Evolutionary conservation across 2,329 filamentous ascomycete species (phyloP), one percentile per base, ranked within the genome.

Genomic region (Volutella citrinella): DNA sequence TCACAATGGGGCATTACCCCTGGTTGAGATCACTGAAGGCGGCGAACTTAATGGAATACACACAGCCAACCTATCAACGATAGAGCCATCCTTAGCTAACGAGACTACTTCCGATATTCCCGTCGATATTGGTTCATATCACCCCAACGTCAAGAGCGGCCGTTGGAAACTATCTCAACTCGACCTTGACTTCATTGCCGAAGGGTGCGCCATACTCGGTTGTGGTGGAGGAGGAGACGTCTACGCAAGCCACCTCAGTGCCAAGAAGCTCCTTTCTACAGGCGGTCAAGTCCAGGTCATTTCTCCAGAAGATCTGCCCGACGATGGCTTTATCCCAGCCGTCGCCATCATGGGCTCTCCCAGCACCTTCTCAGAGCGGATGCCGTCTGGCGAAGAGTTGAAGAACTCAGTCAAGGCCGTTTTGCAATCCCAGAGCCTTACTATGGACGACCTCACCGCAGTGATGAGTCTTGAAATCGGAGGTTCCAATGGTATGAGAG

Each of bases 131-230:
- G n/a, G n/a, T n/a, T n/a, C n/a, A n/a, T n/a, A n/a, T n/a, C n/a
- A n/a, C n/a, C n/a, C n/a, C n/a, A n/a, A n/a, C n/a, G n/a, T n/a
- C n/a, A n/a, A n/a, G n/a, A n/a, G n/a, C n/a, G n/a, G n/a, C 4
- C 57, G 64, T 28, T 73, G 69, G 70, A 57, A 60, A 34, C 50
- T 74, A 11, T 65, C 61, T 4, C 62, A 68, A 37, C 61, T 61
- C 0, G 70, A 73, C 45, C 51, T 72, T 17, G 56, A 63, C 28
- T 72, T 64, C 32, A 55, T 72, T 4, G 58, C 64, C 3, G 65
- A 67, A 30, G 70, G 70, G 2, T 66, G 66, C 34, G 68, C 68
- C 22, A 60, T 74, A 8, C 55, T 74, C 1, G 69, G 66, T 3
- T 70, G 68, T 32, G 70, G 66, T 6, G 68, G 69, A 5, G 68